Evolutionary conservation across 257 asterid species (phyloP), one percentile per base, ranked within the genome.

Genomic region (Solanum paucissectum): DNA sequence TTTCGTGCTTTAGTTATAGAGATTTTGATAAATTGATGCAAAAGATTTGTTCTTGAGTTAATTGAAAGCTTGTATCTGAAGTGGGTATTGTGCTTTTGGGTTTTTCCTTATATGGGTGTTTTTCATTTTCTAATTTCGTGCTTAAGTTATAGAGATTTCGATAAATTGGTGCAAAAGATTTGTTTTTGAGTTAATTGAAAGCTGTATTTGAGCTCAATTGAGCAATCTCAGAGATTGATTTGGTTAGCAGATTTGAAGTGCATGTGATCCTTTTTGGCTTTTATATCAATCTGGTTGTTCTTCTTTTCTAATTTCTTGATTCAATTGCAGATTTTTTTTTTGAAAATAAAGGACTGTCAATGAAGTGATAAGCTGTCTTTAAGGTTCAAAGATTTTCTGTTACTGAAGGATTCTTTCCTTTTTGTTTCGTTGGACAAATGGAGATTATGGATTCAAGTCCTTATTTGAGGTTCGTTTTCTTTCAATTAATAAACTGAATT

Each of bases 371-470:
- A 88, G 86, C 87, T 84, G 36, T 36, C 4, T 38, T 68, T 42
- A 73, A 87, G 89, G 89, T 32, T 81, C 68, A 46, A 81, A 46
- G 40, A 46, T 25, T 36, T 21, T 83, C 21, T 72, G 55, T 77
- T 34, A 84, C 75, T 89, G 88, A 29, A 74, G 75, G 44, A 16
- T 87, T 87, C 6, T 12, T 82, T 88, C 81, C 32, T n/a, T 72
- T 86, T 52, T 76, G 60, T 89, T 84, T 84, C 42, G 82, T 42
- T 44, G n/a, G 66, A 55, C 82, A 91, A 91, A 96, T 92, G 77
- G 90, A 89, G 77, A 90, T 87, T 87, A 86, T 88, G 84, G 94
- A 95, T 86, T 75, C 94, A 77, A 88, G 91, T 92, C 92, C 98
- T 14, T 89, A 91, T 90, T 76, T 90, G 94, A 95, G 98, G 98